Base-by-base conservation (phyloP, 306 rosid genomes). In the Citrullus amarus region DNA sequence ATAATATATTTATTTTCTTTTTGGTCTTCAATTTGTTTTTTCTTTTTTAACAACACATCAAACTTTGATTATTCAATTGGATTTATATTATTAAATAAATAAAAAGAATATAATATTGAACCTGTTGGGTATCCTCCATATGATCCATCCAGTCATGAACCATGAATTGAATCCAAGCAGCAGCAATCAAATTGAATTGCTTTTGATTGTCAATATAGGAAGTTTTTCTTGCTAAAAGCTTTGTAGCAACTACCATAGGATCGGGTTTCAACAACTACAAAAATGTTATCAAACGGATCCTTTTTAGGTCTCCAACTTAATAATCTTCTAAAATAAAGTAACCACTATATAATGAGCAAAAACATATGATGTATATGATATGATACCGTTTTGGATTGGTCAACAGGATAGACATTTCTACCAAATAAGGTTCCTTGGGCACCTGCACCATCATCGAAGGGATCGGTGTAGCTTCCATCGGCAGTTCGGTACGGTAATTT, bases 141-240 rank as follows among this genome's bases (percentile, higher is more conserved):
- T 90, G 96, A 70, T 92, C 91, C 16, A 87, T 79, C 96, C 97
- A 92, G 71, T 90, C 96, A 84, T 92, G 97, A 80, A 92, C 80
- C 97, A 92, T 88, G 81, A 92, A 87, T 43, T 92, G 97, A 60
- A 90, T 77, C 97, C 95, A 90, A 28, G 90, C 87, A 63, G 88
- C 80, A 25, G 93, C 95, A 57, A 92, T 88, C 88, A 92, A 79
- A 82, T 88, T 90, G 88, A 92, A 87, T 60, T 92, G 97, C 43
- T 90, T 86, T 78, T 88, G 91, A 4, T 79, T 46, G 58, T 88
- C 95, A 41, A 54, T 80, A 25, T 25, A 25, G 28, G 28, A 25
- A 25, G 28, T 84, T 74, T 77, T 88, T 74, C 97, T 92, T 50
- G 36, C 87, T 53, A 90, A 79, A 28, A 90, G 91, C 80, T 88